Evolutionary conservation across 768 basidiomycete genomes (phyloP), one percentile per base, ranked within the genome.

Genomic region (Agaricus blazei): DNA sequence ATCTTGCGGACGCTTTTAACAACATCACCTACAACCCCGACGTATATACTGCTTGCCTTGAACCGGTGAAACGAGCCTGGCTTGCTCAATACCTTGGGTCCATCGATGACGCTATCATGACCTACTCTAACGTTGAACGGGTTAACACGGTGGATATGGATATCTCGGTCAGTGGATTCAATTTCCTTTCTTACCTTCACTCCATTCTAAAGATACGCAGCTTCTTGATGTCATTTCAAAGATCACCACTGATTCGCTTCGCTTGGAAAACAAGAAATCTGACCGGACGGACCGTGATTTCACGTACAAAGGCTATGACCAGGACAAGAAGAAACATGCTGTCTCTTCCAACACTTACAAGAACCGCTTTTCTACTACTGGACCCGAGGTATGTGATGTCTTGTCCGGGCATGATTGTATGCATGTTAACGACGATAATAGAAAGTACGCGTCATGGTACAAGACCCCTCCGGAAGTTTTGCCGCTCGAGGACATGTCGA

Each of bases 221-320:
- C 9, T 48, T 26, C 68, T 87, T 6, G 56, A 64, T 15, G 70
- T 75, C 19, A 62, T 86, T 2, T 68, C 76, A 1, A 83, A 75
- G 59, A 67, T 78, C 48, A 70, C 72, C 12, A 72, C 69, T 4
- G 74, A 81, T 45, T 65, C 74, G 2, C 72, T 77, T 12, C 74
- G 76, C 7, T 68, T 82, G 14, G 74, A 80, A 15, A 68, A 76
- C 15, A 58, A 73, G 53, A 83, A 83, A 59, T 81, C 85, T 0
- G 58, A 58, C 0, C 57, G 67, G 31, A 72, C 67, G 7, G 73
- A 66, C 31, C 83, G 85, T 46, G 70, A 74, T 9, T 68, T 83
- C 19, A 59, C 46, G 62, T 53, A 60, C 44, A 15, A 51, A 19
- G 55, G 58, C 9, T 49, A 53, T 23, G 40, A 44, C n/a, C 23